phyloP scores from a whole-genome alignment of 1,139 yeast genomes.

The Taiozyma sp. region DNA sequence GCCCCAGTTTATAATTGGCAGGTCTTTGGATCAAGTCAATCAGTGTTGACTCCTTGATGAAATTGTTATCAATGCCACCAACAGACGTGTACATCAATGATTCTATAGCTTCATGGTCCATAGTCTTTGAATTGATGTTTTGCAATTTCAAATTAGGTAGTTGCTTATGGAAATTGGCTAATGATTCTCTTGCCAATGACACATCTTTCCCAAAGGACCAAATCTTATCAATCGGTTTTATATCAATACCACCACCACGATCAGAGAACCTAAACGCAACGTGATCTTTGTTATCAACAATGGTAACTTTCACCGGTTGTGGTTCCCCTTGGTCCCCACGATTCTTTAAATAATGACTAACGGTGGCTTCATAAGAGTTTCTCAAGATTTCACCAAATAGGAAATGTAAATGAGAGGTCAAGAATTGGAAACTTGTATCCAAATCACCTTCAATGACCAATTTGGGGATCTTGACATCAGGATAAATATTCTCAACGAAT shows the following conservation, averaged over 20 bases:
- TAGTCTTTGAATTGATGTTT: background rate
- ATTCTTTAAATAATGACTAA: conserved; percentile 37
- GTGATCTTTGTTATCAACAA: conserved; percentile 61
- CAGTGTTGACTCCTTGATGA: conserved; percentile 37
- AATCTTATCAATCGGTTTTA: conserved; percentile 51
- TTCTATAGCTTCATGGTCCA: conserved; percentile 10
- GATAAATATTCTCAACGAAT: conserved; percentile 43
- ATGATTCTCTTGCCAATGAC: conserved; percentile 47
- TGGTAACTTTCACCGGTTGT: conserved; percentile 64
- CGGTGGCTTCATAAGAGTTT: conserved; percentile 79
- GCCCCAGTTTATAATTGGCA: conserved; percentile 69
- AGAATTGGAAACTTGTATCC: conserved; percentile 67
- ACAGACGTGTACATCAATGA: conserved; percentile 22
- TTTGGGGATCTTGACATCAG: conserved; percentile 66
- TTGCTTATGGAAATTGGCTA: conserved; percentile 55
- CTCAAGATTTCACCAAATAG: conserved; percentile 82
- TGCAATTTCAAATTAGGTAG: conserved; percentile 47
- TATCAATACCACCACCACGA: conserved; percentile 81
- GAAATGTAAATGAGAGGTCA: conserved; percentile 83
- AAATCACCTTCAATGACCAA: conserved; percentile 63
- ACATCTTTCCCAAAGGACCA: conserved; percentile 86
- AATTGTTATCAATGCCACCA: conserved; percentile 24
- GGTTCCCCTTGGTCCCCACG: conserved; percentile 27
- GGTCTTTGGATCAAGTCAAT: conserved; percentile 63
- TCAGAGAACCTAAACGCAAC: conserved; percentile 80